Evolutionary conservation across 768 basidiomycete genomes (phyloP), one percentile per base, ranked within the genome.

Genomic region (Russula brevipes): DNA sequence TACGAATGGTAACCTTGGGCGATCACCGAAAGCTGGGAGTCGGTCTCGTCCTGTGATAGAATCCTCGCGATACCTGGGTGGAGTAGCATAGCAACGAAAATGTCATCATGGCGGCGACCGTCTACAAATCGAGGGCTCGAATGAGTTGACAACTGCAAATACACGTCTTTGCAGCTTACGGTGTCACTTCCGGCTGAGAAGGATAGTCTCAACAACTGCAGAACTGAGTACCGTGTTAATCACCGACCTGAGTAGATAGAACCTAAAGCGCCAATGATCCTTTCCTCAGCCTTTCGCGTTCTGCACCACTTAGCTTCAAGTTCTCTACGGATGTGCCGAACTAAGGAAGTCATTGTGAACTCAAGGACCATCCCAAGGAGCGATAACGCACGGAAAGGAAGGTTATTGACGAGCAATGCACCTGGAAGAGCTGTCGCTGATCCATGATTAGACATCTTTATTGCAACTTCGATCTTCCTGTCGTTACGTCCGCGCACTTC

Each of bases 101-200:
- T 2, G 53, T 5, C 39, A 38, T 39, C 3, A 54, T 41, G 14
- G 39, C 1, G 0, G 19, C 4, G 4, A 41, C 53, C 2, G 53
- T 54, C 53, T 54, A 7, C 2, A 54, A 54, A n/a, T n/a, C 4
- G 35, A 42, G 41, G 5, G 16, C 16, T 39, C 16, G 41, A 14
- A 12, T 14, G 16, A 14, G 16, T 14, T 42, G 41, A 14, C 16
- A 39, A 10, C 16, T 14, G 12, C 12, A 42, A 42, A 1, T 42
- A 9, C 16, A 14, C 41, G 4, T 42, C 4, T 10, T 11, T 12
- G 41, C 57, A 4, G n/a, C n/a, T n/a, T 19, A 64, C 63, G 0
- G 63, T 55, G 12, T 64, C 63, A 11, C 30, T 35, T 5, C 50
- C 63, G 5, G 63, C 63, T 64, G 30, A 3, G 17, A 4, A 57